Conservation (phyloP, 352 stramenopile genomes). For the Globisporangium heterothallicum region DNA sequence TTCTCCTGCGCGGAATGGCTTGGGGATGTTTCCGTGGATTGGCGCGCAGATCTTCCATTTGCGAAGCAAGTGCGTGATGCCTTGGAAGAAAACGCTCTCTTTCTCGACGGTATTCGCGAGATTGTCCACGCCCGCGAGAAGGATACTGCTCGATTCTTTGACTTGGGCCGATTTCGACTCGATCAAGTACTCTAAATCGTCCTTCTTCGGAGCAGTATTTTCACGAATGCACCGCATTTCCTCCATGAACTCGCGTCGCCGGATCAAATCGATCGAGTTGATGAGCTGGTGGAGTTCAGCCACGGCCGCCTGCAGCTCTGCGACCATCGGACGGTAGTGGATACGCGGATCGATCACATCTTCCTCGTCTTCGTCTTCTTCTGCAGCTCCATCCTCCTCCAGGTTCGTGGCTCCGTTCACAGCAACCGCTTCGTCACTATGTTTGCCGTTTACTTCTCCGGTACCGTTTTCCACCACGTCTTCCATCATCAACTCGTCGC, state of each 20-base stretch:
- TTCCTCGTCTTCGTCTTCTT: slow-evolving; percentile 37
- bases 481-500: slow-evolving; percentile 17
- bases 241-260: slow-evolving; percentile 71
- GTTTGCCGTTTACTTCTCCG: slow-evolving; percentile 6
- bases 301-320: slow-evolving; percentile 70
- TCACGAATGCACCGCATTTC: slow-evolving; percentile 85
- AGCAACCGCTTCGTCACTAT: slow-evolving; percentile 6
- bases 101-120: slow-evolving; percentile 69
- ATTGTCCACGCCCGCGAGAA: slow-evolving; percentile 65
- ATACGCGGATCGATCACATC: slow-evolving; percentile 84
- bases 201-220: slow-evolving; percentile 74
- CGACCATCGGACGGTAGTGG: slow-evolving; percentile 82
- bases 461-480: slow-evolving; percentile 12
- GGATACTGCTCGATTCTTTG: slow-evolving; percentile 68
- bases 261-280: slow-evolving; percentile 85
- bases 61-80: slow-evolving; percentile 65
- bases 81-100: slow-evolving; percentile 82
- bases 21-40: slow-evolving; percentile 84
- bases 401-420: slow-evolving; percentile 11
- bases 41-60: slow-evolving; percentile 86
- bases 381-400: not conserved
- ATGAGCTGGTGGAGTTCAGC: slow-evolving; percentile 83
- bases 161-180: slow-evolving; percentile 73
- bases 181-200: slow-evolving; percentile 75
- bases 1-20: slow-evolving; percentile 80